Conservation (phyloP, 2,329 filamentous ascomycete species). For the Aspergillus cejpii region DNA sequence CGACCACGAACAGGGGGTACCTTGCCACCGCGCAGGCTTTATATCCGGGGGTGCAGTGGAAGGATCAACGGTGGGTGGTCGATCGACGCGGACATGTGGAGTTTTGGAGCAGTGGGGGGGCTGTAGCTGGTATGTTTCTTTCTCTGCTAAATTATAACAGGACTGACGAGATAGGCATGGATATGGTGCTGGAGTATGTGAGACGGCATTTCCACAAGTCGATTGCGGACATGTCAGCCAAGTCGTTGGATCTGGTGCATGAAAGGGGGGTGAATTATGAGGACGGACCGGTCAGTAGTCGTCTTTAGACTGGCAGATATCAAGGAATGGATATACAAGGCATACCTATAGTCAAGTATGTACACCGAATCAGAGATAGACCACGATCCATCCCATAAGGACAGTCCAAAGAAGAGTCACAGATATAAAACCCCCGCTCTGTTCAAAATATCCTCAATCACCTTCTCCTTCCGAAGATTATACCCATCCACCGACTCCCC, state of each 20-base stretch:
- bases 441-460: slow-evolving; percentile 37
- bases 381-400: too few relatives aligned
- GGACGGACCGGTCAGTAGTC: too few relatives aligned
- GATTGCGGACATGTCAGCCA: not conserved
- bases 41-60: not conserved
- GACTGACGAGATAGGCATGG: not conserved
- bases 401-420: too few relatives aligned
- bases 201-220: not conserved
- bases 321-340: too few relatives aligned
- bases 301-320: too few relatives aligned
- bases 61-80: not conserved
- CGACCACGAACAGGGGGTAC: not conserved
- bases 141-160: not conserved
- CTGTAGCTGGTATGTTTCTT: not conserved
- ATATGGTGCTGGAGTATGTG: not conserved
- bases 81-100: not conserved
- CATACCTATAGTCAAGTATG: too few relatives aligned
- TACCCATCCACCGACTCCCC: slow-evolving; percentile 38
- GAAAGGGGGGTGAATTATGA: not conserved
- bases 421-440: slow-evolving; percentile 13
- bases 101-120: not conserved
- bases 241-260: not conserved
- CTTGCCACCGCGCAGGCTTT: not conserved
- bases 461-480: slow-evolving; percentile 39
- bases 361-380: too few relatives aligned